Evolutionary conservation across 2,329 filamentous ascomycete species (phyloP).

Genomic region (Claviceps spartinae): DNA sequence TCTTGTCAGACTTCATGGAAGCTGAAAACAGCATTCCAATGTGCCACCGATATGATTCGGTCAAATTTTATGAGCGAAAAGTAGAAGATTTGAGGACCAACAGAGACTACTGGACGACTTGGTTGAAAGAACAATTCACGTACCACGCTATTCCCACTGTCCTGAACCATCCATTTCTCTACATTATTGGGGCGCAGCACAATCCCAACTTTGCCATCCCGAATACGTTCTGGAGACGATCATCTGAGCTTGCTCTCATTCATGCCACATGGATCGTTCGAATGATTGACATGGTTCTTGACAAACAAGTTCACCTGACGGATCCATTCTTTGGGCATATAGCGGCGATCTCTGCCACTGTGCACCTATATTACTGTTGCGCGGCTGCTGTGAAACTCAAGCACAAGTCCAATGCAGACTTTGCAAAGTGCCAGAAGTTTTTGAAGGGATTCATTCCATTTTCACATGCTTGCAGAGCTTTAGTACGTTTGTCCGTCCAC

Average conservation of each 20-base stretch:
- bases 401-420: slow-evolving; percentile 37
- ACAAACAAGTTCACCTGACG: slow-evolving; percentile 33
- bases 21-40: slow-evolving; percentile 34
- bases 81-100: slow-evolving; percentile 30
- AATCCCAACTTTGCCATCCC: slow-evolving; percentile 37
- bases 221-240: slow-evolving; percentile 39
- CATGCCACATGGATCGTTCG: slow-evolving; percentile 41
- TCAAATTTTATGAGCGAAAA: slow-evolving; percentile 37
- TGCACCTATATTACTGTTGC: slow-evolving; percentile 40
- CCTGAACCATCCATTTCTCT: slow-evolving; percentile 39
- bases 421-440: slow-evolving; percentile 36
- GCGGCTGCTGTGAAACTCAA: slow-evolving; percentile 33
- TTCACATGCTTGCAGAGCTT: slow-evolving; percentile 29
- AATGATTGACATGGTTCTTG: slow-evolving; percentile 39
- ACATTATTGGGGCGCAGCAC: slow-evolving; percentile 37
- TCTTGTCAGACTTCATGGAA: slow-evolving; percentile 37
- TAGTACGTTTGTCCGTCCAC: slow-evolving; percentile 22
- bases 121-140: slow-evolving; percentile 39
- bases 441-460: slow-evolving; percentile 33
- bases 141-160: slow-evolving; percentile 38
- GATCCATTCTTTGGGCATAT: slow-evolving; percentile 39
- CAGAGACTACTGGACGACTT: slow-evolving; percentile 35
- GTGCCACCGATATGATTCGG: slow-evolving; percentile 38
- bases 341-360: slow-evolving; percentile 37
- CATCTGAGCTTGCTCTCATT: slow-evolving; percentile 35